Conservation (phyloP, 441 rosid species). For the Biscutella auriculata region DNA sequence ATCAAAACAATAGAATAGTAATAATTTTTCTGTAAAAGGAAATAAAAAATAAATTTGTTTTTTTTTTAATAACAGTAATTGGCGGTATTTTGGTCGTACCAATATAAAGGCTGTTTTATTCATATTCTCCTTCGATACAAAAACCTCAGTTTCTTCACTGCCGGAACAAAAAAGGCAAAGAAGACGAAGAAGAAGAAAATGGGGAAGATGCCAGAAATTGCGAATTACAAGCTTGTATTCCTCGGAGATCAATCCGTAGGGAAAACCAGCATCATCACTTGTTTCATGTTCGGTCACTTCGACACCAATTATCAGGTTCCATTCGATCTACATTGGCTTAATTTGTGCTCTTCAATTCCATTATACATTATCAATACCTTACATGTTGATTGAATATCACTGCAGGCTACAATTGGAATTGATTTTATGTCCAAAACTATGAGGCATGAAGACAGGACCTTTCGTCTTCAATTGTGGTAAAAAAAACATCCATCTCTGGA, state of each 20-base stretch:
- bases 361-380: no score
- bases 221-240: slow-evolving; percentile 57
- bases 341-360: no score
- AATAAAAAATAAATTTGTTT: no score
- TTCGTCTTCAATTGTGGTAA: slow-evolving; percentile 52
- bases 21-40: no score
- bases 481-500: no score
- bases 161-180: neutral
- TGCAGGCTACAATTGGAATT: slow-evolving; percentile 54
- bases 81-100: no score
- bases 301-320: slow-evolving; percentile 48
- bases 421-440: slow-evolving; percentile 55
- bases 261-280: slow-evolving; percentile 58
- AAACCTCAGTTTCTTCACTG: no score
- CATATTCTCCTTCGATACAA: no score
- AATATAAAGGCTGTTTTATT: no score
- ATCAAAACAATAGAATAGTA: no score
- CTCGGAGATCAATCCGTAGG: slow-evolving; percentile 56
- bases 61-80: no score
- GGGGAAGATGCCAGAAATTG: slow-evolving; percentile 36
- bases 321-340: neutral
- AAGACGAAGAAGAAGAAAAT: neutral
- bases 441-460: slow-evolving; percentile 44
- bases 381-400: no score
- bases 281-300: slow-evolving; percentile 57